phyloP scores from a whole-genome alignment of 768 basidiomycete species.

The Lentinula edodes region DNA sequence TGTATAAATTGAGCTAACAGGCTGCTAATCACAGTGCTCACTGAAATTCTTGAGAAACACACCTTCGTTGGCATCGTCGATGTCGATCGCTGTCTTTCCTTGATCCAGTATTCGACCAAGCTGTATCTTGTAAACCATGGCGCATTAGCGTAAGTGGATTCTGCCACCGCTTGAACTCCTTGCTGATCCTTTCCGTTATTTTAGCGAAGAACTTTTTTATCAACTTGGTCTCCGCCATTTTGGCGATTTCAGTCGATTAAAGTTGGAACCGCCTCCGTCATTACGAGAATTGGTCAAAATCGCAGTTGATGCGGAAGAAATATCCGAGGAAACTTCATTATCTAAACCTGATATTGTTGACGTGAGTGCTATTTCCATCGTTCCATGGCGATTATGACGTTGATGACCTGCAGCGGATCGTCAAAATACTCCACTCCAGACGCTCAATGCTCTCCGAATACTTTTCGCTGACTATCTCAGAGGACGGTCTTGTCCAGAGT shows the following conservation, averaged over 20 bases:
- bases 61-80: conserved; percentile 93
- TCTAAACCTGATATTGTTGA: conserved; percentile 62
- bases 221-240: conserved; percentile 92
- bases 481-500: conserved; percentile 61
- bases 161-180: neutral
- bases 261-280: conserved; percentile 77
- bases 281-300: conserved; percentile 68
- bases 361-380: conserved; percentile 33
- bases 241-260: conserved; percentile 69
- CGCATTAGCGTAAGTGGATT: conserved; percentile 63
- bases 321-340: conserved; percentile 44
- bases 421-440: conserved; percentile 48
- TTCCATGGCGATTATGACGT: neutral
- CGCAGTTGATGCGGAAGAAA: conserved; percentile 67
- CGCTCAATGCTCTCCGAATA: conserved; percentile 91
- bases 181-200: neutral
- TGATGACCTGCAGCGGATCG: conserved; percentile 48
- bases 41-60: conserved; percentile 80
- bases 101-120: conserved; percentile 85
- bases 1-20: neutral
- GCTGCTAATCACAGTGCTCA: conserved; percentile 48
- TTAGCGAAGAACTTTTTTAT: conserved; percentile 91
- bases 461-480: conserved; percentile 72
- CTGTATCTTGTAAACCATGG: conserved; percentile 88
- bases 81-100: conserved; percentile 60